Conservation (phyloP, 331 rosid genomes). For the Pyracantha coccinea region DNA sequence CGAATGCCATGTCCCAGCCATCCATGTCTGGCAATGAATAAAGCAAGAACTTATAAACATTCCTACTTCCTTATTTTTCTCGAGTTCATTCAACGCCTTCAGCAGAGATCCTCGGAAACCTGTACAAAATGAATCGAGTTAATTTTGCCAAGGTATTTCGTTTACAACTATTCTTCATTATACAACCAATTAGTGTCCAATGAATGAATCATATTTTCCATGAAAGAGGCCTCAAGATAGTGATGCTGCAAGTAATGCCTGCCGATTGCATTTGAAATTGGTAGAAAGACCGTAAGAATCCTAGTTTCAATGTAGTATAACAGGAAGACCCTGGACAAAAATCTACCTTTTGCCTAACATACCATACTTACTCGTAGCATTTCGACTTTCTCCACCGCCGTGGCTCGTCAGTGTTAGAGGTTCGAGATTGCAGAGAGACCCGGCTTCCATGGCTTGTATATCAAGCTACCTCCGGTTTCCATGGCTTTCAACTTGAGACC, state of each 20-base stretch:
- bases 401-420: neutral
- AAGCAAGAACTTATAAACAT: constrained; percentile 77
- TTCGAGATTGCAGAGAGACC: neutral
- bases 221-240: neutral
- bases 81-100: constrained; percentile 47
- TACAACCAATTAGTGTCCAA: neutral
- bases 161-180: neutral
- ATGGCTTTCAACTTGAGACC: neutral
- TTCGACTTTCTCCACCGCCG: neutral
- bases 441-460: neutral
- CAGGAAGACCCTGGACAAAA: no score
- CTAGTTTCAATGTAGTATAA: neutral
- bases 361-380: no score
- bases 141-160: constrained; percentile 8
- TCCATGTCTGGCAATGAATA: constrained; percentile 83
- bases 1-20: constrained; percentile 70
- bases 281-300: neutral
- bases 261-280: neutral
- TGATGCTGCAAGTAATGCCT: neutral
- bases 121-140: constrained; percentile 14
- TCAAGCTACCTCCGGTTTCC: neutral
- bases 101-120: constrained; percentile 76
- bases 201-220: neutral
- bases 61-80: constrained; percentile 53
- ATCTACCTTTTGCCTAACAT: neutral